Conservation (phyloP, 1,139 yeast genomes). For the Protomyces macrosporus region DNA sequence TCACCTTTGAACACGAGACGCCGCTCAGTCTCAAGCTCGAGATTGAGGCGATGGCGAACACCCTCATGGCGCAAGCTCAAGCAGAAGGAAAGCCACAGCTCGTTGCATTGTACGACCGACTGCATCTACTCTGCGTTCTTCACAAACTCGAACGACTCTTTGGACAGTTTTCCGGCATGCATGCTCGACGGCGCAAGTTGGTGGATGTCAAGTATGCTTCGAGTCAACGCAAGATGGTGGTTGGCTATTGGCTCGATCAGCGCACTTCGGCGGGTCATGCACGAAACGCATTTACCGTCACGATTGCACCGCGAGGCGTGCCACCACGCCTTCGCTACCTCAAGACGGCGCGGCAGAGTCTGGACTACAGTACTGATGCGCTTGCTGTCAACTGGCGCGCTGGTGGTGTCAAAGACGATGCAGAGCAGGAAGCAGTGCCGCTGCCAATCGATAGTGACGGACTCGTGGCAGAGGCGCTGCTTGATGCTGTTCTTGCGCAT, state of each 20-base stretch:
- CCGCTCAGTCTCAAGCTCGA: constrained; percentile 30
- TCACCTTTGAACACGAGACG: constrained; percentile 42
- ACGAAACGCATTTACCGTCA: constrained; percentile 11
- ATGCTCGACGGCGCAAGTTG: constrained; percentile 7
- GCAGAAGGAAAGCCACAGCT: constrained; percentile 41
- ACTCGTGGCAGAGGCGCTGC: constrained; percentile 1
- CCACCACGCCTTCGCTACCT: not conserved
- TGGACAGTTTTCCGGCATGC: constrained; percentile 11
- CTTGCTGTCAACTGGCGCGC: not conserved
- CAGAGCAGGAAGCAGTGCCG: not conserved
- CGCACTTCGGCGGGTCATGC: constrained; percentile 8
- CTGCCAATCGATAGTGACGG: not conserved
- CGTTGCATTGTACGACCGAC: constrained; percentile 56
- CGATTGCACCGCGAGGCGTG: not conserved
- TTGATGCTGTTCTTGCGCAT: not conserved
- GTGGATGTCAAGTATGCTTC: constrained; percentile 23
- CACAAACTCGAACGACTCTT: constrained; percentile 25
- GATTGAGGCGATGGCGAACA: constrained; percentile 33
- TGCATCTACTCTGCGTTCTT: constrained; percentile 42
- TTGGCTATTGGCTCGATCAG: constrained; percentile 17
- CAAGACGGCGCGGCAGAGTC: not conserved
- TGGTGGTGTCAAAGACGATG: not conserved
- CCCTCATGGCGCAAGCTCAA: not conserved
- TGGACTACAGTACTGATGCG: constrained; percentile 14
- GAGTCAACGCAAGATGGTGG: constrained; percentile 6